Conservation (phyloP, 1,284 basidiomycete genomes). For the Cryptococcus depauperatus region DNA sequence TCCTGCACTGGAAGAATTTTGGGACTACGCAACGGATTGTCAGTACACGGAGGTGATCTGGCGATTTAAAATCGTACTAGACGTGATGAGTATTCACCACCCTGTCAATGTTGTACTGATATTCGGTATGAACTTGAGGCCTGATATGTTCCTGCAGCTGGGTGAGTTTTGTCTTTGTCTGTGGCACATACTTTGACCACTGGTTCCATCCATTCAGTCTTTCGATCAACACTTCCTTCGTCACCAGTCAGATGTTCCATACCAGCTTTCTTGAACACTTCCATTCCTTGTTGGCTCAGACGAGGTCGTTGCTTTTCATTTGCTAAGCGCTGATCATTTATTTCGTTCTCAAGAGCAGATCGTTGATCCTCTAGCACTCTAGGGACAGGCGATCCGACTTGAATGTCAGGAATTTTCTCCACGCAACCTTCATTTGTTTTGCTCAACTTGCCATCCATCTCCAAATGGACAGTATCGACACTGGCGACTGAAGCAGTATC, state of each 20-base stretch:
- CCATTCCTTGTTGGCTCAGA: constrained; percentile 13
- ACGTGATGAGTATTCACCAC: constrained; percentile 38
- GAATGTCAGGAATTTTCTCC: not conserved
- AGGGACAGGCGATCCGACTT: too few relatives aligned
- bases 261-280: constrained; percentile 21
- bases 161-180: not conserved
- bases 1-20: constrained; percentile 40
- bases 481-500: not conserved
- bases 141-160: constrained; percentile 29
- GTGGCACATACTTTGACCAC: constrained; percentile 31
- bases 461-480: not conserved
- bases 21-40: constrained; percentile 1
- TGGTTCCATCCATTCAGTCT: constrained; percentile 29
- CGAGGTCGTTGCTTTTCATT: not conserved
- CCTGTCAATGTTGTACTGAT: constrained; percentile 27
- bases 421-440: not conserved
- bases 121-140: constrained; percentile 27
- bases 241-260: constrained; percentile 18
- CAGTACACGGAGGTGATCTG: not conserved
- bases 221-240: constrained; percentile 30
- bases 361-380: not conserved
- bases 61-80: constrained; percentile 22
- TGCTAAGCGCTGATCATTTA: constrained; percentile 5
- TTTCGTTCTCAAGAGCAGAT: constrained; percentile 5
- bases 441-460: not conserved